phyloP scores from a whole-genome alignment of 2,329 filamentous ascomycete genomes.

The Acarospora socialis region DNA sequence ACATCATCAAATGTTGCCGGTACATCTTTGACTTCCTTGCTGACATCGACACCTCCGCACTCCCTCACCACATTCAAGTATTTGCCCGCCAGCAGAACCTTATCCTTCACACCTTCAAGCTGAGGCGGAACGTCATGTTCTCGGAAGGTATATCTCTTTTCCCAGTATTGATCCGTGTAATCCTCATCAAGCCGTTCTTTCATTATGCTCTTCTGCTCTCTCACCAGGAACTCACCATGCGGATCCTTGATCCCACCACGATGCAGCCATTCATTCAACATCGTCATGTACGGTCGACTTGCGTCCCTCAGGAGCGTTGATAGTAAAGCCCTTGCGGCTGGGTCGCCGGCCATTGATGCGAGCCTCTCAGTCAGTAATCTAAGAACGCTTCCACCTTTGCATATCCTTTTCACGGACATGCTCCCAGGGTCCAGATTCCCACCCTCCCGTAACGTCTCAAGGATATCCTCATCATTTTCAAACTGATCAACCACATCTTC shows the following conservation, averaged over 20 bases:
- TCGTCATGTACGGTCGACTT: constrained; percentile 88
- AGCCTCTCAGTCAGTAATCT: constrained; percentile 72
- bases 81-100: constrained; percentile 88
- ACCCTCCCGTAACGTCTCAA: constrained; percentile 78
- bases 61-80: constrained; percentile 96
- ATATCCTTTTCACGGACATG: constrained; percentile 77
- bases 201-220: constrained; percentile 89
- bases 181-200: constrained; percentile 85
- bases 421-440: constrained; percentile 66
- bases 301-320: constrained; percentile 74
- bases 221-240: constrained; percentile 85
- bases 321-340: constrained; percentile 66
- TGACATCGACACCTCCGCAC: constrained; percentile 89
- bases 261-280: constrained; percentile 98
- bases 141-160: constrained; percentile 88
- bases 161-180: constrained; percentile 99
- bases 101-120: constrained; percentile 78
- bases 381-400: constrained; percentile 92
- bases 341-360: constrained; percentile 85
- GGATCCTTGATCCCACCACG: constrained; percentile 91
- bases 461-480: constrained; percentile 70
- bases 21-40: constrained; percentile 75
- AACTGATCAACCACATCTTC: constrained; percentile 58
- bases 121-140: constrained; percentile 86
- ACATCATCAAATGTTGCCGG: constrained; percentile 84